These are phyloP conservation scores for Calcarisporium arbuscula DNA, from an alignment of 2,329 filamentous ascomycete genomes.

Conservation along the genomic window DNA sequence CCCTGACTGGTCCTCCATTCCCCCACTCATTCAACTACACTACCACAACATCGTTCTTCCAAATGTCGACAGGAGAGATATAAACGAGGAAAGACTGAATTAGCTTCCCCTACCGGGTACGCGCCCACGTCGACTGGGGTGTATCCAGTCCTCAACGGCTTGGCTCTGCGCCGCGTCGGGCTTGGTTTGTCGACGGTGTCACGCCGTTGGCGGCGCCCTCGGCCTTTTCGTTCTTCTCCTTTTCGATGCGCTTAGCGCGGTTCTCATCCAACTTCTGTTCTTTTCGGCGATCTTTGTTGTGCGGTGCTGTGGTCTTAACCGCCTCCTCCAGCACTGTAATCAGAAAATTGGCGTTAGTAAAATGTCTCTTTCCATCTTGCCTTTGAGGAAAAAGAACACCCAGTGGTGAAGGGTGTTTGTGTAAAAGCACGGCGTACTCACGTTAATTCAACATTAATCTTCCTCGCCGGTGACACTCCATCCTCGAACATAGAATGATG, in stretches of 20 bases:
- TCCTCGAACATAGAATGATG: conserved; percentile 75
- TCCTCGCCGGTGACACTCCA: conserved; percentile 49
- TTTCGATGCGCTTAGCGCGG: conserved; percentile 41
- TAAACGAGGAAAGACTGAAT: too few relatives aligned
- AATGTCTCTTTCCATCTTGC: too few relatives aligned
- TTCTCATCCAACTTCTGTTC: conserved; percentile 77
- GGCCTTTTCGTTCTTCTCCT: conserved; percentile 34
- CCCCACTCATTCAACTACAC: too few relatives aligned
- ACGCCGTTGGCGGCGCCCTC: conserved; percentile 17
- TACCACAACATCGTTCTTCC: too few relatives aligned
- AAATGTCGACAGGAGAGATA: too few relatives aligned
- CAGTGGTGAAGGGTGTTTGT: not conserved
- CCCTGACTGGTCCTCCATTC: too few relatives aligned
- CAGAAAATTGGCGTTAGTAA: conserved; percentile 2
- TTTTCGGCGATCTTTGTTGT: conserved; percentile 77
- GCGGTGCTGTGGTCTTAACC: conserved; percentile 66
- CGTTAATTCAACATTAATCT: conserved; percentile 91
- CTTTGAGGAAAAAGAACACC: conserved; percentile 3
- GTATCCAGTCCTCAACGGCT: conserved; percentile 34
- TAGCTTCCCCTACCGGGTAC: conserved; percentile 15
- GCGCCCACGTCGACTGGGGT: conserved; percentile 43
- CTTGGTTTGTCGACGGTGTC: conserved; percentile 18
- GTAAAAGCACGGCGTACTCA: conserved; percentile 35
- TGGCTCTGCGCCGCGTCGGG: conserved; percentile 18
- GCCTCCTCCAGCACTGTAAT: conserved; percentile 74